Conservation (phyloP, 1,284 basidiomycete genomes). For the Caloboletus inedulis region DNA sequence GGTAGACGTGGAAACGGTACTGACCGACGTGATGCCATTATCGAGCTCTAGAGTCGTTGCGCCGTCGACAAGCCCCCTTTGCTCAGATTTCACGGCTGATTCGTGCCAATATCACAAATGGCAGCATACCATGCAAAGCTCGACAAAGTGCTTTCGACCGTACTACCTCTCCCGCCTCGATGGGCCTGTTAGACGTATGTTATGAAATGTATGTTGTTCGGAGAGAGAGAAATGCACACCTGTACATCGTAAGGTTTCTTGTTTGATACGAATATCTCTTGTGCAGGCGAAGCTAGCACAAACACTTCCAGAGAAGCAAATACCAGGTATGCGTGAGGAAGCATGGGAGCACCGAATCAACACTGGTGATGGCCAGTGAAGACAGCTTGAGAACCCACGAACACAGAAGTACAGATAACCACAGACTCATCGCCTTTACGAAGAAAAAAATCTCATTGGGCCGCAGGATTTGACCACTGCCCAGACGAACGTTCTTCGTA, state of each 20-base stretch:
- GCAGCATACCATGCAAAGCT: conserved; percentile 66
- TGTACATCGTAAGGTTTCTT: conserved; percentile 43
- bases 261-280: conserved; percentile 20
- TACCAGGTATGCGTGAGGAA: conserved; percentile 8
- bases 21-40: conserved; percentile 68
- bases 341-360: conserved; percentile 14
- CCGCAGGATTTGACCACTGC: conserved; percentile 12
- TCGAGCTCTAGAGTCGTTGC: conserved; percentile 75
- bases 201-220: neutral
- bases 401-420: neutral
- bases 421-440: neutral
- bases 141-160: conserved; percentile 65
- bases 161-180: conserved; percentile 71
- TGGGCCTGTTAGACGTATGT: conserved; percentile 53
- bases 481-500: conserved; percentile 27
- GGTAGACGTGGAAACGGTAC: neutral
- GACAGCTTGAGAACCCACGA: no score
- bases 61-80: conserved; percentile 69
- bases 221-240: conserved; percentile 28
- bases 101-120: neutral
- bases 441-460: conserved; percentile 11
- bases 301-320: neutral
- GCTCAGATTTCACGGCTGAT: conserved; percentile 7
- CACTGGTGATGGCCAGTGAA: neutral
- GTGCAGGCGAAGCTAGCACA: conserved; percentile 31